Percentiles rank a stretch among this genome's conserved stretches.
Evolutionary conservation across 345 rosid species (phyloP).

Genomic region (Salix dunnii): DNA sequence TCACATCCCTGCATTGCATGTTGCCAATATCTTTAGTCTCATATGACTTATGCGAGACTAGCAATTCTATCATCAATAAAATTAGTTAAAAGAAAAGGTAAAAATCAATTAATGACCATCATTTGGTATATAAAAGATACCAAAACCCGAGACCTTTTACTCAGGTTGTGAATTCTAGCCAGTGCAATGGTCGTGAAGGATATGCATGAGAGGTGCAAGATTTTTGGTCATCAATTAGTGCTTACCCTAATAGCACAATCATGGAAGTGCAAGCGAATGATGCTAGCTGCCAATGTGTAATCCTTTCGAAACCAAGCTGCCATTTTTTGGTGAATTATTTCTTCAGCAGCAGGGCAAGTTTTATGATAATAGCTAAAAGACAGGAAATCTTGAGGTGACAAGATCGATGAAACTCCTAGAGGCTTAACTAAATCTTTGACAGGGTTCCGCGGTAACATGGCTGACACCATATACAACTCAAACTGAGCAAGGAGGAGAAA

Average conservation of each 20-base stretch:
- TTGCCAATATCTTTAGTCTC: not conserved
- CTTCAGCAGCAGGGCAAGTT: slow-evolving; percentile 19
- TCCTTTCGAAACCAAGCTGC: slow-evolving; percentile 14
- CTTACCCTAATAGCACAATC: slow-evolving; percentile 24
- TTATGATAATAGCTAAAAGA: not conserved
- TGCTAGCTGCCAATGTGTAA: slow-evolving; percentile 17
- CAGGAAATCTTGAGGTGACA: not conserved
- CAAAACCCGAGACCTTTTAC: not conserved
- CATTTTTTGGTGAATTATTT: slow-evolving; percentile 12
- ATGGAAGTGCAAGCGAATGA: slow-evolving; percentile 28
- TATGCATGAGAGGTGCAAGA: not conserved
- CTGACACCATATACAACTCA: not conserved
- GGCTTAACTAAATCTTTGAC: not conserved
- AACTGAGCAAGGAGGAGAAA: slow-evolving; percentile 12
- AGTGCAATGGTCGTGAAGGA: too few relatives aligned
- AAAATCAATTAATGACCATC: not conserved
- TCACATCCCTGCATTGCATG: slow-evolving; percentile 22
- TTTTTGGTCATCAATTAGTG: not conserved
- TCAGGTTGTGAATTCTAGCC: too few relatives aligned
- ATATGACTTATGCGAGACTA: too few relatives aligned
- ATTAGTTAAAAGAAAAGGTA: not conserved
- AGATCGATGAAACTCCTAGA: not conserved
- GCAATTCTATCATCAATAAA: not conserved
- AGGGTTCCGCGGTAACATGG: not conserved
- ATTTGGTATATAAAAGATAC: not conserved